These are phyloP conservation scores for Periconia digitata DNA, from an alignment of 2,329 filamentous ascomycete species.

Conservation along the genomic window DNA sequence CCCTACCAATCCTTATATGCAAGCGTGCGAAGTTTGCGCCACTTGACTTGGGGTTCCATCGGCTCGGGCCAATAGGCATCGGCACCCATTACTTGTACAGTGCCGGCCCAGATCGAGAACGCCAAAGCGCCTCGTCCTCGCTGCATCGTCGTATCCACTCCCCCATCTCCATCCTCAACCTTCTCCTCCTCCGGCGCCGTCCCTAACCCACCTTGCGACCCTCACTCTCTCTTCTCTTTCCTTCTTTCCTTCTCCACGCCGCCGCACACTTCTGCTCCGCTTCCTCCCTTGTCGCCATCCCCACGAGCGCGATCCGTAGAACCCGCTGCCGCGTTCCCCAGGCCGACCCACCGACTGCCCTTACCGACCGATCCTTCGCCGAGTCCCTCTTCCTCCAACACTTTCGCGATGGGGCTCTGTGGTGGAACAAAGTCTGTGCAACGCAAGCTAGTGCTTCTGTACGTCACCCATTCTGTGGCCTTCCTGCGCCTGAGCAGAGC, in stretches of 20 bases:
- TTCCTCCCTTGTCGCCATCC: conserved; percentile 11
- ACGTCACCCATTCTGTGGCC: conserved; percentile 43
- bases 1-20: background rate
- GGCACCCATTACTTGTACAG: conserved; percentile 13
- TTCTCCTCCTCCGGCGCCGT: conserved; percentile 12
- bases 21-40: background rate
- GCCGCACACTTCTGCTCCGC: conserved; percentile 11
- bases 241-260: conserved; percentile 3
- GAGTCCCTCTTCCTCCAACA: conserved; percentile 10
- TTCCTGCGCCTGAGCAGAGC: conserved; percentile 11
- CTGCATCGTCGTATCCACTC: background rate
- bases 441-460: conserved; percentile 95
- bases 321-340: conserved; percentile 22
- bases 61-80: conserved; percentile 3
- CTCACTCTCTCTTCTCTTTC: conserved; percentile 14
- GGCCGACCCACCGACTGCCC: conserved; percentile 23
- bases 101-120: background rate
- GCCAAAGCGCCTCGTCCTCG: conserved; percentile 19
- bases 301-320: conserved; percentile 11
- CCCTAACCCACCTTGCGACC: conserved; percentile 21
- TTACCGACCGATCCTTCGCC: conserved; percentile 23
- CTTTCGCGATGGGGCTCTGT: conserved; percentile 49
- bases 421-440: conserved; percentile 72
- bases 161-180: conserved; percentile 17
- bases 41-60: background rate